Evolutionary conservation across 352 stramenopile species (phyloP).

Genomic region (Globisporangium mamillatum): DNA sequence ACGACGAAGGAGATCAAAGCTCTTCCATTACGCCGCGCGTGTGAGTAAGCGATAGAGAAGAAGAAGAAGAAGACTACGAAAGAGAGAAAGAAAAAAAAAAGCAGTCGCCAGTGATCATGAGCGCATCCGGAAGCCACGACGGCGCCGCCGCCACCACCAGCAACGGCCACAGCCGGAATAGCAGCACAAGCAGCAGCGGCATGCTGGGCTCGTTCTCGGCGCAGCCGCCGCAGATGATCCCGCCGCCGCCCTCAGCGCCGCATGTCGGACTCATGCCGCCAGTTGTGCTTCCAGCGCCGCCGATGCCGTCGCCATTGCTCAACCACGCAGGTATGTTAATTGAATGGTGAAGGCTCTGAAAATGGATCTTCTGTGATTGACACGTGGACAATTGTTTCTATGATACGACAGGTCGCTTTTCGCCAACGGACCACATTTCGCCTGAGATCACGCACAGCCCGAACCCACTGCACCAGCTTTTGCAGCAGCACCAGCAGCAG

Average conservation of each 20-base stretch:
- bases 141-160: constrained; percentile 9
- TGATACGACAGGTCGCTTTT: constrained; percentile 36
- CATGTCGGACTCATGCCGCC: constrained; percentile 18
- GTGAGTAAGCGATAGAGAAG: constrained; percentile 4
- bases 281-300: constrained; percentile 15
- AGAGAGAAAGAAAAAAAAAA: neutral
- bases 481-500: constrained; percentile 50
- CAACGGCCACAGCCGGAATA: constrained; percentile 41
- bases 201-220: constrained; percentile 14
- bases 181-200: constrained; percentile 38
- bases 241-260: constrained; percentile 16
- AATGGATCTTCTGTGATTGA: constrained; percentile 10
- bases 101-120: constrained; percentile 3
- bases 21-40: constrained; percentile 3
- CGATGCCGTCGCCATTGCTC: constrained; percentile 10
- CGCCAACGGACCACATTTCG: constrained; percentile 49
- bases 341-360: neutral
- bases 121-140: constrained; percentile 7
- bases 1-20: neutral
- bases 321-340: constrained; percentile 16
- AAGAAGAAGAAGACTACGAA: no score
- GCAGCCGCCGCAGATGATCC: constrained; percentile 27
- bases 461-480: constrained; percentile 62
- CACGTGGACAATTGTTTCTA: neutral
- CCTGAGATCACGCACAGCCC: constrained; percentile 67